These are phyloP conservation scores for Flaveria trinervia DNA, from an alignment of 129 eudicot species.

Conservation along the genomic window DNA sequence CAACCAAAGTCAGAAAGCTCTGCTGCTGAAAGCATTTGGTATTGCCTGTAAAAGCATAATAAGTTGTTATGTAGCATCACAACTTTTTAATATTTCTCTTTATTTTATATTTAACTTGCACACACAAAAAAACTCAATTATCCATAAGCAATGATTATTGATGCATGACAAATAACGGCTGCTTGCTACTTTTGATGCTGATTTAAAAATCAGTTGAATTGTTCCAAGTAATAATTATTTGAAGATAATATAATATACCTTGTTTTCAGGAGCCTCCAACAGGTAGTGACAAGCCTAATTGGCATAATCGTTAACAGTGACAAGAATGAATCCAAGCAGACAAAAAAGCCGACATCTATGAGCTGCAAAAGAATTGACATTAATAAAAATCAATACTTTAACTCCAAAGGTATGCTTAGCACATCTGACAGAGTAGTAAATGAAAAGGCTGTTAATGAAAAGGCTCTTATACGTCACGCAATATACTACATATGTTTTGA, in stretches of 20 bases:
- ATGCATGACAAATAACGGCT: slow-evolving; percentile 2
- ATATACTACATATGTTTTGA: neutral
- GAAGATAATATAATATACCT: slow-evolving; percentile 50
- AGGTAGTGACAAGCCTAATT: slow-evolving; percentile 55
- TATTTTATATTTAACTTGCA: neutral
- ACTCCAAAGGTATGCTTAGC: neutral
- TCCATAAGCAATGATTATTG: neutral
- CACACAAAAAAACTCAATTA: neutral
- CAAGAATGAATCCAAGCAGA: slow-evolving; percentile 86
- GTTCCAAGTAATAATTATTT: neutral
- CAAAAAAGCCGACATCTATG: slow-evolving; percentile 83
- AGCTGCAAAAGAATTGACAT: slow-evolving; percentile 63
- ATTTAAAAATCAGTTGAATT: neutral
- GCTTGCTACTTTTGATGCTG: slow-evolving; percentile 1
- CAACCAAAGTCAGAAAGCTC: slow-evolving; percentile 94
- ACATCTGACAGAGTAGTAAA: neutral
- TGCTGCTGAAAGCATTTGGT: slow-evolving; percentile 74
- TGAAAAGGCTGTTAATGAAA: no score
- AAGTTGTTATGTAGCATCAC: slow-evolving; percentile 30
- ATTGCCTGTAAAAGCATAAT: slow-evolving; percentile 72
- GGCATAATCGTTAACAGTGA: slow-evolving; percentile 95
- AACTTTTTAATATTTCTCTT: neutral
- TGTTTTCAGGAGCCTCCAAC: slow-evolving; percentile 62
- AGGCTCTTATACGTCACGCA: neutral
- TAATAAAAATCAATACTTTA: neutral